phyloP scores from a whole-genome alignment of 768 basidiomycete genomes.

The Gelatoporia subvermispora region DNA sequence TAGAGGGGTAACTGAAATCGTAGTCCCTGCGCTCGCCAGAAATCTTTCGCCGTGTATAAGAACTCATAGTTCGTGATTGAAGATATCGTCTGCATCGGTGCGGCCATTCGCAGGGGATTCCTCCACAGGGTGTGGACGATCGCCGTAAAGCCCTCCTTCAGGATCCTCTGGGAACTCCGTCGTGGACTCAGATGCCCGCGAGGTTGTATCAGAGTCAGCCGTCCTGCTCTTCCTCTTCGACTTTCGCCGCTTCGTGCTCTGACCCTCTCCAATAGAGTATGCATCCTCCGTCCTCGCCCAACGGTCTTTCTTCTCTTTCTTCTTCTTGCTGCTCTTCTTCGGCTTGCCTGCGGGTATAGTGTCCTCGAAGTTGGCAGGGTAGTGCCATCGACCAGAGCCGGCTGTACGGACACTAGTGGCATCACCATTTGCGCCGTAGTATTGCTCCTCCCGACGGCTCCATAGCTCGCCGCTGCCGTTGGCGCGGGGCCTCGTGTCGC shows the following conservation, averaged over 20 bases:
- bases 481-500: slow-evolving; percentile 17
- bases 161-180: slow-evolving; percentile 68
- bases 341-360: slow-evolving; percentile 32
- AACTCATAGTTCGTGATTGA: slow-evolving; percentile 59
- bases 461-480: slow-evolving; percentile 53
- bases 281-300: slow-evolving; percentile 88
- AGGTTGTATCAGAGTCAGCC: slow-evolving; percentile 31
- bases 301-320: slow-evolving; percentile 80
- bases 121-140: slow-evolving; percentile 16
- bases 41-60: too few relatives aligned
- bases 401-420: slow-evolving; percentile 28
- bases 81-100: slow-evolving; percentile 42
- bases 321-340: slow-evolving; percentile 43
- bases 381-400: slow-evolving; percentile 64
- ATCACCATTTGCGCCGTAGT: slow-evolving; percentile 49
- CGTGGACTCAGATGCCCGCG: slow-evolving; percentile 30
- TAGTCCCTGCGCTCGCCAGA: too few relatives aligned
- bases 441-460: slow-evolving; percentile 72
- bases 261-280: slow-evolving; percentile 42
- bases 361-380: slow-evolving; percentile 82
- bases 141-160: slow-evolving; percentile 62
- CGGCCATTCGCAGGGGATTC: slow-evolving; percentile 2
- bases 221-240: slow-evolving; percentile 46
- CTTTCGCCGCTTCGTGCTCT: slow-evolving; percentile 48
- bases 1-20: too few relatives aligned